Evolutionary conservation across 352 stramenopile genomes (phyloP), one percentile per base, ranked within the genome.

Genomic region (Globisporangium perplexum): DNA sequence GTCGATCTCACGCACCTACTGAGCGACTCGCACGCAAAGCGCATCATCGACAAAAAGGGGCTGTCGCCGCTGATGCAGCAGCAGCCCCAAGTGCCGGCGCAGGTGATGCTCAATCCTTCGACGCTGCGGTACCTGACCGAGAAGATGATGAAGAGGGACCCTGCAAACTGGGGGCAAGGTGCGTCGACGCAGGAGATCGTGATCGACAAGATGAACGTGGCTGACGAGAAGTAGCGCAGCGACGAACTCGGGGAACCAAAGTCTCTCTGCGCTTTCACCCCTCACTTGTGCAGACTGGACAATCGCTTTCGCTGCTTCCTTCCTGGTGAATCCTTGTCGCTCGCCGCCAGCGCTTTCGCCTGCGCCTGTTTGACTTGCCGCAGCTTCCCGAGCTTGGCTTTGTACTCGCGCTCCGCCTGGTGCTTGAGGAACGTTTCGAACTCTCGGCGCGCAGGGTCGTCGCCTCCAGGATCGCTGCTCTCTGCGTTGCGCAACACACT

Each of bases 91-190:
- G 62, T 62, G 7, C 42, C 51, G 5, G 23, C 62, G n/a, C 72
- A 84, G 28, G 62, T 63, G 2, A 67, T 86, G 43, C 63, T 89
- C 7, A 85, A 85, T 14, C 73, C 78, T 1, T 68, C 66, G 35
- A 87, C 71, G 33, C 59, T 87, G 14, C 61, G 64, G 26, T 87
- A 80, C 38, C 57, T 89, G 35, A 69, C 74, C 1, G 73, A 80
- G 35, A 65, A 72, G 53, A 74, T 87, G 54, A 67, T 71, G 11
- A 77, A 71, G 23, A 83, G 74, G 30, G 64, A 78, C 18, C 60
- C 63, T 14, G 45, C 50, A 11, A 61, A 62, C 10, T 58, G 65
- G 56, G 39, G 50, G 4, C 53, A 59, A 4, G 46, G 52, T 33
- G 48, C 61, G 1, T 30, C 36, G 20, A 68, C 62, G 20, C 39